Base-by-base conservation (phyloP, 2,329 filamentous ascomycete species). In the Diaporthe ilicicola region DNA sequence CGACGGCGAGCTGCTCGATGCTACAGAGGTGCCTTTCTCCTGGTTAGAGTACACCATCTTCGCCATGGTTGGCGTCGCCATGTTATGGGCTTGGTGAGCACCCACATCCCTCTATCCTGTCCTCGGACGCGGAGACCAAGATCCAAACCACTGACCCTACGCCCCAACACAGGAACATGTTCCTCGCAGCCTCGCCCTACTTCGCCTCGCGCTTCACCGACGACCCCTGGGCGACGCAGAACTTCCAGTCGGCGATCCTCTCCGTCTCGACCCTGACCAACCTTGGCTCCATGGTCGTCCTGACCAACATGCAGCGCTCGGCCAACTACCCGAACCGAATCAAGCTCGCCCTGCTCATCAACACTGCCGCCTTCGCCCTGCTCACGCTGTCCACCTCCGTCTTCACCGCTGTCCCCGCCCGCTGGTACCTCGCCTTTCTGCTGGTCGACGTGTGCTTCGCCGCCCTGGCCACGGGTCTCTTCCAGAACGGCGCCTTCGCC, bases 81-180 rank as follows among this genome's bases (percentile, higher is more conserved):
- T 98, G 96, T 87, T 98, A 54, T 98, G 95, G 95, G 94, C 95
- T 69, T 98, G 95, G 95, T 97, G 88, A 76, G 89, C 77, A 61
- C 32, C 22, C 77, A 61, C 29, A 24, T 39, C 69, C 10, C n/a
- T 50, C 64, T 44, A 39, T 74, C 61, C 65, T 42, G 32, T 44
- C 55, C 68, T 64, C 66, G 24, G 42, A 27, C 50, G 51, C 29
- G 7, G 12, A 19, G 34, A 70, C n/a, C 5, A 67, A 54, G 22
- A 17, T 19, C 9, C 17, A 22, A 15, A 59, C 55, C 12, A 61
- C 65, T 54, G 34, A 22, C 44, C 5, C 15, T 46, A 17, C 8
- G 68, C 19, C 15, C 15, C 66, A 3, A 19, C 17, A 12, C 75
- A 95, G 94, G 94, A 98, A 98, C 84, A 98, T 98, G 95, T 98